Evolutionary conservation across 805 yeast species (phyloP).

Genomic region (Starmerella ratchasimensis): DNA sequence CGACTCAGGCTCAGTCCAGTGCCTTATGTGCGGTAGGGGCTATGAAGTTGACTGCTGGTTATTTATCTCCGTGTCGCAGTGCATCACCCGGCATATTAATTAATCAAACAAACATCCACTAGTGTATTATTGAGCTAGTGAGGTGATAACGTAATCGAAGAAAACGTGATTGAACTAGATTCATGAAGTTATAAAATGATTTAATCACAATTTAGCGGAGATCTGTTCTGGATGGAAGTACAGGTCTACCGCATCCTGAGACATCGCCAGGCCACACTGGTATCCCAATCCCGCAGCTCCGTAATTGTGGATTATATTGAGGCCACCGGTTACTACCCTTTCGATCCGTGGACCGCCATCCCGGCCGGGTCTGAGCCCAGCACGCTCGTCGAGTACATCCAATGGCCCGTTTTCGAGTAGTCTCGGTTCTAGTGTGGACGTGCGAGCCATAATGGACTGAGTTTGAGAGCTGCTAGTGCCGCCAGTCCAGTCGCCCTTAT

Average conservation of each 20-base stretch:
- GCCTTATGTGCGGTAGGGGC: too few species aligned
- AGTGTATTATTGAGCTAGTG: too few species aligned
- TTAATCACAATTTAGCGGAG: not conserved
- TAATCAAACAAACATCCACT: too few species aligned
- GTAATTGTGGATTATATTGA: constrained; percentile 49
- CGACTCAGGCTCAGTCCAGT: too few species aligned
- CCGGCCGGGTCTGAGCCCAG: constrained; percentile 67
- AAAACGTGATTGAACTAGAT: too few species aligned
- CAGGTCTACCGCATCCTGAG: constrained; percentile 32
- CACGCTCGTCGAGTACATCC: constrained; percentile 49
- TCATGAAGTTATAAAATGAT: too few species aligned
- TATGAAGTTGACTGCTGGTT: too few species aligned
- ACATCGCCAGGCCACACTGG: constrained; percentile 58
- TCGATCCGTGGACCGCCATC: constrained; percentile 66
- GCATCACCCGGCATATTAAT: too few species aligned
- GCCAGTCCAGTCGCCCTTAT: constrained; percentile 46
- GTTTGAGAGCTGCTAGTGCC: constrained; percentile 47
- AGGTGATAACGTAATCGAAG: too few species aligned
- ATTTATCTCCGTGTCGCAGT: too few species aligned
- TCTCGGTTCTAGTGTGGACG: constrained; percentile 36
- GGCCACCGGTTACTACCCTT: constrained; percentile 32
- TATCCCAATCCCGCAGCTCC: constrained; percentile 73
- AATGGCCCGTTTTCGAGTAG: constrained; percentile 30
- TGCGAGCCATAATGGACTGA: constrained; percentile 46
- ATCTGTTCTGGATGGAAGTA: too few species aligned